Evolutionary conservation across 768 basidiomycete species (phyloP), one percentile per base, ranked within the genome.

Genomic region (Tricholomella constricta): DNA sequence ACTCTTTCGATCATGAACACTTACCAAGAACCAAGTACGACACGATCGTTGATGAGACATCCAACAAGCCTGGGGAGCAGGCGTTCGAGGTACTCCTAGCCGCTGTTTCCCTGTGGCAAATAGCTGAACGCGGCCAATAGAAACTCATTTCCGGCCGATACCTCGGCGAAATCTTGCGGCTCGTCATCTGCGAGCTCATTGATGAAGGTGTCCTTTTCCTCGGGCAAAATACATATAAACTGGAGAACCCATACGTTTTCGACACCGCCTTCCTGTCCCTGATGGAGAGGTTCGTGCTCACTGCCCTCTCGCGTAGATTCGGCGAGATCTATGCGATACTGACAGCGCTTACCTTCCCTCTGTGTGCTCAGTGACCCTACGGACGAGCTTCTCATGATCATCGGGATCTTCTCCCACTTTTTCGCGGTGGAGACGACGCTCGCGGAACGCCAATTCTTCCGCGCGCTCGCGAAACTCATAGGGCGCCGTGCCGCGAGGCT

Each of bases 141-240:
- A 97, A 94, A 94, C 79, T 96, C 59, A 96, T 97, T 53, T 94
- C 94, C 1, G 94, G 94, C 45, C 86, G 93, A 48, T 97, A 97
- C 68, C 83, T 99, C 31, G 96, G 96, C 54, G 96, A 99, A 73
- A 94, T 98, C 62, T 80, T 98, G 60, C 88, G 96, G n/a, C 78
- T 98, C 25, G 88, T 98, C 60, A 82, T 99, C 54, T 91, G 88
- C 65, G 96, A 99, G 69, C 85, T 99, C 44, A 94, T 97, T 65
- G 95, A 97, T 65, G 89, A 94, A 60, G 97, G 96, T 71, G 90
- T 95, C 17, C 82, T 99, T 48, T 99, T 99, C 85, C 82, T 97
- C 26, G 95, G 97, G 22, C 96, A 99, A 72, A 93, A 96, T 69
- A 97, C 96, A 1, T 98, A 98, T 82, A 98, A 98, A 77, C 83